Evolutionary conservation across 116 monocot species (phyloP), one percentile per base, ranked within the genome.

Genomic region (Zostera marina): DNA sequence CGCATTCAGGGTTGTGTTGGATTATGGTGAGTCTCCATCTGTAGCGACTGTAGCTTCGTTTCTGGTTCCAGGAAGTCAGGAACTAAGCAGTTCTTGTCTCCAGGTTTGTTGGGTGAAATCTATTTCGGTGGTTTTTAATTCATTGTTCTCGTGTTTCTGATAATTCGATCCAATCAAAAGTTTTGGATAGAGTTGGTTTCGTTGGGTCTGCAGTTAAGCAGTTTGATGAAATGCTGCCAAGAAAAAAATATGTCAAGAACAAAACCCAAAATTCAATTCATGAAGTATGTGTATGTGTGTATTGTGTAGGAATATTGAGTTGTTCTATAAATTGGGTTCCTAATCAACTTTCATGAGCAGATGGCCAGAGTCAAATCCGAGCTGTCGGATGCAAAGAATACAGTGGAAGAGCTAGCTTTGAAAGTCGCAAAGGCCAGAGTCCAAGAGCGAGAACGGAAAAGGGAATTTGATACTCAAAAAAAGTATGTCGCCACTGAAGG

Each of bases 341-440:
- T 32, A 32, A 32, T 32, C 32, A 32, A 32, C 9, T 62, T 53
- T 14, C 45, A 32, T 70, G 45, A 61, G 57, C 2, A 72, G 48
- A 70, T 54, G 60, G 59, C 71, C 8, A 38, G 41, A 25, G 63
- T 63, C 1, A 70, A 73, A 56, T 23, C 68, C 3, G 69, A 83
- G 19, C 57, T 78, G 23, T 45, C 14, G 9, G 64, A 52, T 22
- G 66, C 69, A 9, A 71, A 51, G 12, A 38, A 9, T 23, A 26
- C 20, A 12, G 66, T 61, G 14, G 66, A 67, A 21, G 74, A 62
- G 44, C 61, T 79, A 9, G 62, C 42, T 25, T 45, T 49, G 21
- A 25, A 43, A 40, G 63, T 84, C 22, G 70, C 62, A 42, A 58
- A 70, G 21, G 56, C 72, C 1, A 70, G 70, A 40, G 52, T 63